Percentiles rank a stretch among this genome's conserved stretches.
Conservation (phyloP, 257 asterid genomes). For the Solanum bulbocastanum region DNA sequence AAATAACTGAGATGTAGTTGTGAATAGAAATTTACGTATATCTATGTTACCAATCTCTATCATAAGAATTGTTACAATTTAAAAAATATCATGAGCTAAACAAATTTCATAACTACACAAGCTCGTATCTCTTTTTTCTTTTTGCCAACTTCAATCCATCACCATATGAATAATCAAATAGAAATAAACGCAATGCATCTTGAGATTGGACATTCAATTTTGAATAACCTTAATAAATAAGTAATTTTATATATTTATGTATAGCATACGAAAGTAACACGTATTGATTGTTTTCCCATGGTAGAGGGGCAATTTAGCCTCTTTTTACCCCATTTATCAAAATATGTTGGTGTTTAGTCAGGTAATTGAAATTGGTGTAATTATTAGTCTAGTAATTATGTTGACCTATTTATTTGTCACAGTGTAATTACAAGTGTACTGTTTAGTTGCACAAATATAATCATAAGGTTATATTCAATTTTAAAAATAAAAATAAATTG, state of each 20-base stretch:
- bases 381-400: no score
- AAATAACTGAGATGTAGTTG: no score
- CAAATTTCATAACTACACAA: background rate
- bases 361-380: no score
- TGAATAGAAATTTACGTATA: no score
- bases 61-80: background rate
- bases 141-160: background rate
- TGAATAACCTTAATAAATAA: background rate
- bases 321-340: background rate
- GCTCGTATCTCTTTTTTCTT: background rate
- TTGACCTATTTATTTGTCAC: rapidly evolving
- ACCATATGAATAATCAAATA: background rate
- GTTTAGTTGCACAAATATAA: no score
- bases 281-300: background rate
- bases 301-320: background rate
- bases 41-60: no score
- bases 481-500: no score
- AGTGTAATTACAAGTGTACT: no score
- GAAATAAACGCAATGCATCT: background rate
- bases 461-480: no score
- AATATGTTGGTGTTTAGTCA: background rate
- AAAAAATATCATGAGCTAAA: background rate
- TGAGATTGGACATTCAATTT: slow-evolving; percentile 13
- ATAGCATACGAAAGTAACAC: no score
- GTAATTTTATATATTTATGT: no score